Evolutionary conservation across 371 early-diverging fungal genomes (phyloP).

Genomic region (Chytridium lagenaria): DNA sequence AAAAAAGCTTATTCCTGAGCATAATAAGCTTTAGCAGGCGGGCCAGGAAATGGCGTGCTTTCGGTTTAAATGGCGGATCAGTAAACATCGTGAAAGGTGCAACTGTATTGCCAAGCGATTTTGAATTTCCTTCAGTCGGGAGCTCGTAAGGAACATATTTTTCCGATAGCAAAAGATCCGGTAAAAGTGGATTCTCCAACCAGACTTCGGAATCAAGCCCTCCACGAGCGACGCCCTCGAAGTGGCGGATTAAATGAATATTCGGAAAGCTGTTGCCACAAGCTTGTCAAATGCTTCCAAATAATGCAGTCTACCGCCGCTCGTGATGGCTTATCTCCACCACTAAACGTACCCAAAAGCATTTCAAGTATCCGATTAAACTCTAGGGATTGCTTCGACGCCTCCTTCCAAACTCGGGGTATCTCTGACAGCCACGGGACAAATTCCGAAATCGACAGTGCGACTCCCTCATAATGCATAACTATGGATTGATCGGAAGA

Average conservation of each 20-base stretch:
- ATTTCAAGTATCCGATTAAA: conserved; percentile 28
- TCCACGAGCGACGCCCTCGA: conserved; percentile 35
- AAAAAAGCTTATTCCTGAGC: conserved; percentile 42
- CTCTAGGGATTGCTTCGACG: conserved; percentile 24
- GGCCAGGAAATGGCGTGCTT: conserved; percentile 42
- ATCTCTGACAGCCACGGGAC: conserved; percentile 43
- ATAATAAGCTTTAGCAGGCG: conserved; percentile 43
- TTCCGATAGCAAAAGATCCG: conserved; percentile 52
- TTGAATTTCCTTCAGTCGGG: conserved; percentile 33
- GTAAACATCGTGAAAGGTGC: conserved; percentile 44
- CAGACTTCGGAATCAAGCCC: conserved; percentile 51
- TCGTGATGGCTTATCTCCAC: conserved; percentile 16
- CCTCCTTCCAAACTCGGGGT: conserved; percentile 30
- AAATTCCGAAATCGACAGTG: conserved; percentile 50
- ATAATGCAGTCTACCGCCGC: conserved; percentile 42
- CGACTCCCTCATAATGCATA: conserved; percentile 54
- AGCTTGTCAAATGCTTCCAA: conserved; percentile 42
- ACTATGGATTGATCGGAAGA: conserved; percentile 38
- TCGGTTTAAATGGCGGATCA: conserved; percentile 47
- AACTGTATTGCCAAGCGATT: conserved; percentile 35
- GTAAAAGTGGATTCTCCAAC: conserved; percentile 55
- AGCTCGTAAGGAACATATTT: conserved; percentile 48
- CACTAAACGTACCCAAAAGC: conserved; percentile 17
- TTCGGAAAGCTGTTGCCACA: conserved; percentile 31
- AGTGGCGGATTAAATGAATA: conserved; percentile 41